Base-by-base conservation (phyloP, 495 filamentous ascomycete genomes). In the Aspergillus taichungensis region DNA sequence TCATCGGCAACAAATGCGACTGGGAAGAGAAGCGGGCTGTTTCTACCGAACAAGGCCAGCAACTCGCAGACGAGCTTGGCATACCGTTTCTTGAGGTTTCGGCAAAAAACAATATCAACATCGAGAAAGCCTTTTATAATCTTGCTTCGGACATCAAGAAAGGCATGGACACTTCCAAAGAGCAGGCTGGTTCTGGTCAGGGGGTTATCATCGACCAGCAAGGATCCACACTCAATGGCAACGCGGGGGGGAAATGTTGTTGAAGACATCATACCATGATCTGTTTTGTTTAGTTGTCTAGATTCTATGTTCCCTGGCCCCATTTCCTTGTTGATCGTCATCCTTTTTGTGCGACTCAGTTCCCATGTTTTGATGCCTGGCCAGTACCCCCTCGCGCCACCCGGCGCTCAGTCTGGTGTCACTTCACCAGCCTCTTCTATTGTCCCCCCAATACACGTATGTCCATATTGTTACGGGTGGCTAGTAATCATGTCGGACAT, bases 1-100 rank as follows among this genome's bases (percentile, higher is more conserved):
- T 99, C 40, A 95, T 99, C 48, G 92, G 92, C 56, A 99, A 99
- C 76, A 99, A 99, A 70, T 98, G 92, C 69, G 92, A 99, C 70
- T 97, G 94, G 94, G 91, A 97, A 68, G 92, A 99, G 67, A 99
- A 97, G 75, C 79, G 94, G 50, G 86, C 82, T 12, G 85, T 99
- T 13, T 87, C 88, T 24, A 95, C 84, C 37, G 88, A 97, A 64
- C 85, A 84, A 59, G 92, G 92, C 49, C 91, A 99, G 61, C 79
- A 84, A 53, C 77, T 99, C 31, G 92, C 92, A 24, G 85, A 94
- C 66, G 92, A 99, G 67, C 82, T 99, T 37, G 88, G 89, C 52
- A 96, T 99, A 49, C 92, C 94, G 5, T 99, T 99, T 72, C 82
- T 99, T 62, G 92, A 99, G 62, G 92, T 99, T 36, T 94, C 87